Percentiles rank a stretch among this genome's conserved stretches.
Conservation (phyloP, 768 basidiomycete genomes). For the Russula abietina region DNA sequence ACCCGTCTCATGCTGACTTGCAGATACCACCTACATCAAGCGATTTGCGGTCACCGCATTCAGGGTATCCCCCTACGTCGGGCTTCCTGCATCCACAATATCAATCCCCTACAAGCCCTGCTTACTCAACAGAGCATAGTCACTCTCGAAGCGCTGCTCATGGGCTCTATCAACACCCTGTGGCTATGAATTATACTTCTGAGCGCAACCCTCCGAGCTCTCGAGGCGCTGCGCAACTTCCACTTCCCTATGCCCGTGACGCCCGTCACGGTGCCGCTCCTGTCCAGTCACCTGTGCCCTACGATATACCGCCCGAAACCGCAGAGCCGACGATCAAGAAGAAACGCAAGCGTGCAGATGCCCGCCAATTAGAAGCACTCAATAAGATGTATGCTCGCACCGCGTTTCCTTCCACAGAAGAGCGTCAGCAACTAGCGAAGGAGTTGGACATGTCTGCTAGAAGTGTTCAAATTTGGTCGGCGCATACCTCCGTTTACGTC, state of each 20-base stretch:
- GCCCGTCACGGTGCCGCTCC: too few species aligned
- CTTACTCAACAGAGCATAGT: slow-evolving; percentile 5
- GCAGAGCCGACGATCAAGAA: slow-evolving; percentile 72
- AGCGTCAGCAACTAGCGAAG: slow-evolving; percentile 70
- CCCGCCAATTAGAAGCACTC: slow-evolving; percentile 70
- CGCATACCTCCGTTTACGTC: background rate
- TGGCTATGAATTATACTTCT: slow-evolving; percentile 32
- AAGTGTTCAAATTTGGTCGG: slow-evolving; percentile 83
- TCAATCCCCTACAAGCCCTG: background rate
- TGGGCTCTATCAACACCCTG: slow-evolving; percentile 22
- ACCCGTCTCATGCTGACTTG: background rate
- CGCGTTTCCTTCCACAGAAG: slow-evolving; percentile 84
- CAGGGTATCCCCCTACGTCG: slow-evolving; percentile 7
- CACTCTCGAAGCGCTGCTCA: slow-evolving; percentile 23
- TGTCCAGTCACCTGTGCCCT: slow-evolving; percentile 20
- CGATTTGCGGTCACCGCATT: slow-evolving; percentile 20
- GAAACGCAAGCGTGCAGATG: slow-evolving; percentile 82
- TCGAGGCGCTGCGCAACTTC: slow-evolving; percentile 36
- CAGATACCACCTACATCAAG: slow-evolving; percentile 11
- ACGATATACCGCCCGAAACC: slow-evolving; percentile 28
- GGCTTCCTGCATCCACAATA: slow-evolving; percentile 6
- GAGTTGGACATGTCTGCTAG: slow-evolving; percentile 76
- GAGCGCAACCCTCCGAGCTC: slow-evolving; percentile 27
- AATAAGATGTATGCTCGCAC: slow-evolving; percentile 77
- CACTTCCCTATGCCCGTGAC: slow-evolving; percentile 50